Conservation (phyloP, 2,329 filamentous ascomycete genomes). For the Colletotrichum spinosum region DNA sequence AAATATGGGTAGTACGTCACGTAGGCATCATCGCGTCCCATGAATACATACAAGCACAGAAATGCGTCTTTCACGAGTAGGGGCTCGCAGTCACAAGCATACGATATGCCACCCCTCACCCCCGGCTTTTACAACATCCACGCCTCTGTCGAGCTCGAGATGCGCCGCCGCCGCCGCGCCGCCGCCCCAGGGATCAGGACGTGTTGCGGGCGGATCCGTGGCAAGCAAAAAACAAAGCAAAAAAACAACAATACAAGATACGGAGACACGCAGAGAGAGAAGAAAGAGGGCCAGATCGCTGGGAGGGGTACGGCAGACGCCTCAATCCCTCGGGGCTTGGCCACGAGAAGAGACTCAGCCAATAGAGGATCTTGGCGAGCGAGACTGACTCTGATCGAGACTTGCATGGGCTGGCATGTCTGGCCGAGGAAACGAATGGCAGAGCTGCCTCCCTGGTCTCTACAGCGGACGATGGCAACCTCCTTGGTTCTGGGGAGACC, state of each 20-base stretch:
- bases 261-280: constrained; percentile 4
- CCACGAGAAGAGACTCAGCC: constrained; percentile 24
- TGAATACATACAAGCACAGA: too few relatives aligned
- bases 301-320: constrained; percentile 29
- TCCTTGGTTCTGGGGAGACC: constrained; percentile 10
- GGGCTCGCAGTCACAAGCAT: constrained; percentile 1
- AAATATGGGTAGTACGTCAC: too few relatives aligned
- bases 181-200: background rate
- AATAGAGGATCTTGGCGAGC: constrained; percentile 35
- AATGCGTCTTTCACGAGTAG: background rate
- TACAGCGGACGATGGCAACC: constrained; percentile 7
- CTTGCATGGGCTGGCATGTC: constrained; percentile 34
- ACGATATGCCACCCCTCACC: background rate
- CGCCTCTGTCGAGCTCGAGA: constrained; percentile 12
- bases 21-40: too few relatives aligned
- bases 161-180: background rate
- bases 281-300: constrained; percentile 23
- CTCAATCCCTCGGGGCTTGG: constrained; percentile 33
- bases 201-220: constrained; percentile 24
- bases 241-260: constrained; percentile 9
- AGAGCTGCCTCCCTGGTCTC: constrained; percentile 15
- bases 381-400: constrained; percentile 37
- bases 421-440: constrained; percentile 32
- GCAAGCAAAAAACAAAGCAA: background rate
- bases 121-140: constrained; percentile 3